Percentiles rank a stretch among this genome's conserved stretches.
Evolutionary conservation across 805 yeast species (phyloP).

Genomic region (Candida peoriensis): DNA sequence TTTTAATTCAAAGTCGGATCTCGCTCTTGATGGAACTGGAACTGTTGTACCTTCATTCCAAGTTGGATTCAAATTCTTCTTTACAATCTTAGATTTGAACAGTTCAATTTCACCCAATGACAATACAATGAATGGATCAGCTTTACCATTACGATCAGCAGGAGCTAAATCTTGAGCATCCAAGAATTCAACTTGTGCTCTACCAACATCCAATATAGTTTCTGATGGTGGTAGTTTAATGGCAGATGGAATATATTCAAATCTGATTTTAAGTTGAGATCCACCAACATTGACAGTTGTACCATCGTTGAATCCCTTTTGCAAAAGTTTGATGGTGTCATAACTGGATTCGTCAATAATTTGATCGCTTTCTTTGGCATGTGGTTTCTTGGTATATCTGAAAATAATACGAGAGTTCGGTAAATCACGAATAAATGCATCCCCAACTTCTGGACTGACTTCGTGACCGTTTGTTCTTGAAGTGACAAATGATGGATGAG

Average conservation of each 20-base stretch:
- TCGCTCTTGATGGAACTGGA: slow-evolving; percentile 59
- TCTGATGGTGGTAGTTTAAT: slow-evolving; percentile 52
- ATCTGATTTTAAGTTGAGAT: slow-evolving; percentile 39
- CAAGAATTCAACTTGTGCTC: slow-evolving; percentile 48
- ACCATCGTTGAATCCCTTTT: slow-evolving; percentile 42
- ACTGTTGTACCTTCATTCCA: slow-evolving; percentile 68
- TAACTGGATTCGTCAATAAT: slow-evolving; percentile 45
- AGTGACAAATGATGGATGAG: slow-evolving; percentile 53
- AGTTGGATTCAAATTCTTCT: slow-evolving; percentile 64
- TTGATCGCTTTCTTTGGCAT: slow-evolving; percentile 42
- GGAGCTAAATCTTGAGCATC: slow-evolving; percentile 50
- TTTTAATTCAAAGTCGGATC: slow-evolving; percentile 42
- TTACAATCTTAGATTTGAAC: slow-evolving; percentile 54
- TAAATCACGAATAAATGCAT: slow-evolving; percentile 66
- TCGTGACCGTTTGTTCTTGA: slow-evolving; percentile 41
- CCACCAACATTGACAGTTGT: slow-evolving; percentile 38
- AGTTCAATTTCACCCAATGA: slow-evolving; percentile 48
- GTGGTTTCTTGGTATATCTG: slow-evolving; percentile 49
- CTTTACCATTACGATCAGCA: slow-evolving; percentile 69
- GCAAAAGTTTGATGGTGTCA: slow-evolving; percentile 50
- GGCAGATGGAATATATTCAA: slow-evolving; percentile 59
- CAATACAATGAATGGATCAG: slow-evolving; percentile 65
- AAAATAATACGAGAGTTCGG: slow-evolving; percentile 52
- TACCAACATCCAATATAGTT: slow-evolving; percentile 65
- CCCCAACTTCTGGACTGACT: slow-evolving; percentile 46